These are phyloP conservation scores for Trichoderma simmonsii DNA, from an alignment of 2,329 filamentous ascomycete species.

Conservation along the genomic window DNA sequence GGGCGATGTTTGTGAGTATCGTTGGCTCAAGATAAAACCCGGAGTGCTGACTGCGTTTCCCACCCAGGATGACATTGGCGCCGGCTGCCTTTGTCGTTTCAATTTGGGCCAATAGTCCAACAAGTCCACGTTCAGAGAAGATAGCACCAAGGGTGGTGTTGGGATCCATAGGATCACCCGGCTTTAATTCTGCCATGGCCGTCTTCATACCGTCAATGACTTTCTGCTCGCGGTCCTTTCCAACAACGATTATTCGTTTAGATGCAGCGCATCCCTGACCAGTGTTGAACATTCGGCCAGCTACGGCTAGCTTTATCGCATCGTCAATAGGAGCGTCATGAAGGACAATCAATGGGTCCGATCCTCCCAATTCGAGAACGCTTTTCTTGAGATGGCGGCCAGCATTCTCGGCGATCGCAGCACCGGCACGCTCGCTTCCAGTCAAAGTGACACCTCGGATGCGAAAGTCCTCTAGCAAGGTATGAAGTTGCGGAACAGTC, in stretches of 20 bases:
- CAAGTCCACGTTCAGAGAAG: neutral
- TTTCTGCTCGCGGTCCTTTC: neutral
- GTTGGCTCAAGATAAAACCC: slow-evolving; percentile 4
- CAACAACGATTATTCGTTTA: neutral
- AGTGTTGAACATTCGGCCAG: neutral
- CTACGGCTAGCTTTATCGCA: neutral
- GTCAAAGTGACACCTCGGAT: slow-evolving; percentile 1
- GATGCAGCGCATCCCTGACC: neutral
- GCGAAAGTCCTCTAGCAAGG: slow-evolving; percentile 31
- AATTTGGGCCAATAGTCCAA: neutral
- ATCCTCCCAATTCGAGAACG: neutral
- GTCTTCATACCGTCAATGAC: neutral
- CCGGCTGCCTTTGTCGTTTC: neutral
- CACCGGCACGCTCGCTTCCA: slow-evolving; percentile 34
- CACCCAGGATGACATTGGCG: neutral
- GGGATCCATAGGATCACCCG: neutral
- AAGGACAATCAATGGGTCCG: neutral
- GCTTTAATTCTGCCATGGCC: neutral
- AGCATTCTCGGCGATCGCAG: slow-evolving; percentile 56
- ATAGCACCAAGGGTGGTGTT: neutral
- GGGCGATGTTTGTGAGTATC: neutral
- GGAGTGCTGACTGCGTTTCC: neutral
- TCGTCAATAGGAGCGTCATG: neutral
- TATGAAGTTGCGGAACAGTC: slow-evolving; percentile 18
- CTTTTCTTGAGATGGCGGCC: neutral